These are phyloP conservation scores for Carex sylvatica DNA, from an alignment of 202 grass and related monocot species.

Conservation along the genomic window DNA sequence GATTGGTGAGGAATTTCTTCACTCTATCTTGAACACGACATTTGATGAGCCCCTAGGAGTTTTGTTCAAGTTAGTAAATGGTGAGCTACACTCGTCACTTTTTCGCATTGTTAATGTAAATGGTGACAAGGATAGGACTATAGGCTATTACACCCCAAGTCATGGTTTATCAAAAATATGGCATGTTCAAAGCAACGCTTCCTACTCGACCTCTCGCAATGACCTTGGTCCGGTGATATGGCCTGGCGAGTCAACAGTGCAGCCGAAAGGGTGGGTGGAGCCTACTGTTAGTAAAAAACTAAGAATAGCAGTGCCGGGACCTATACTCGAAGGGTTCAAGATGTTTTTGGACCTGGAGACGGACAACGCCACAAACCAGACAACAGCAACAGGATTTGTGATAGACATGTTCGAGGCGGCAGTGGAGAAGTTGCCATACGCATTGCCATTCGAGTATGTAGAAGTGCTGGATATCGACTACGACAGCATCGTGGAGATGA, in stretches of 20 bases:
- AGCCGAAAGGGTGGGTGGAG: constrained; percentile 47
- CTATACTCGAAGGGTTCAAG: constrained; percentile 18
- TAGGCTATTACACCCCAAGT: constrained; percentile 60
- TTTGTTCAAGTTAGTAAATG: constrained; percentile 33
- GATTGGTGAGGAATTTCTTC: constrained; percentile 35
- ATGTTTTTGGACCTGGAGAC: constrained; percentile 44
- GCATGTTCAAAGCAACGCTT: not conserved
- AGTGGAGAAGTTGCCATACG: constrained; percentile 59
- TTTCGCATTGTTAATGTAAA: constrained; percentile 57
- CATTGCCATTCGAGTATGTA: constrained; percentile 72
- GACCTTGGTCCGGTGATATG: constrained; percentile 59
- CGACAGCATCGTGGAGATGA: constrained; percentile 24
- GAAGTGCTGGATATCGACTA: constrained; percentile 31
- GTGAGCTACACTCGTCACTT: constrained; percentile 36
- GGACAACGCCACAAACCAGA: constrained; percentile 45
- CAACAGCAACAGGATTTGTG: constrained; percentile 51
- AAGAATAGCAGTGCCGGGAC: constrained; percentile 46
- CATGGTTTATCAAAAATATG: constrained; percentile 28
- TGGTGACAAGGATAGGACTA: constrained; percentile 25
- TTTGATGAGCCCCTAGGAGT: constrained; percentile 49
- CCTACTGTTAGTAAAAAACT: constrained; percentile 50
- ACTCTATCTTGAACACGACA: constrained; percentile 19
- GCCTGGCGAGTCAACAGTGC: constrained; percentile 47
- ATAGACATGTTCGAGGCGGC: constrained; percentile 94
- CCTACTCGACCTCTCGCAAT: not conserved